Evolutionary conservation across 1,139 yeast genomes (phyloP).

Genomic region (Hyphopichia wangnamkhiaoensis): DNA sequence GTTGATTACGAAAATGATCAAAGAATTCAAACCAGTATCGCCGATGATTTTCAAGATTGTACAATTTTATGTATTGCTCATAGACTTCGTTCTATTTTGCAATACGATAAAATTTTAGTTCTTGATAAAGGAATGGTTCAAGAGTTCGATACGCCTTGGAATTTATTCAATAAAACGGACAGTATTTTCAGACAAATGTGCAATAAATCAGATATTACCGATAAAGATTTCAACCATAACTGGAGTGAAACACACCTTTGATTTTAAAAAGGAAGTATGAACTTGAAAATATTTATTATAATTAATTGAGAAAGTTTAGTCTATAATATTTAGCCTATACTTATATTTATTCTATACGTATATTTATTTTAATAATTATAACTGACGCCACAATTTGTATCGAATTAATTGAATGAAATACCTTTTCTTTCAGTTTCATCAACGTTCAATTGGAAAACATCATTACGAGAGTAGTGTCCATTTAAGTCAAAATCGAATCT

Average conservation of each 20-base stretch:
- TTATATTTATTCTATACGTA: no score
- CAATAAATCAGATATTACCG: conserved; percentile 31
- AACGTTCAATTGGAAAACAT: conserved; percentile 36
- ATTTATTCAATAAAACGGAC: conserved; percentile 28
- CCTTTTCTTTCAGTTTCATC: conserved; percentile 18
- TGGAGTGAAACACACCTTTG: no score
- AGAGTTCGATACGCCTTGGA: conserved; percentile 59
- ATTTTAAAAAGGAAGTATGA: no score
- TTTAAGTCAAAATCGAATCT: conserved; percentile 37
- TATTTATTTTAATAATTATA: no score
- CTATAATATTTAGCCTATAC: no score
- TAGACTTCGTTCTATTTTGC: conserved; percentile 65
- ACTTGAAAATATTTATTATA: no score
- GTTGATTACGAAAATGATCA: conserved; percentile 80
- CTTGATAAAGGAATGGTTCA: conserved; percentile 62
- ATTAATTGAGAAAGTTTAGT: no score
- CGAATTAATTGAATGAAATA: conserved; percentile 2
- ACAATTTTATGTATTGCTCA: conserved; percentile 82
- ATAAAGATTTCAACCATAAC: conserved; percentile 19
- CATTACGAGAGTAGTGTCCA: conserved; percentile 42
- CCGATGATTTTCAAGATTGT: conserved; percentile 60
- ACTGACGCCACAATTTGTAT: not conserved
- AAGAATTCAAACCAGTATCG: conserved; percentile 66
- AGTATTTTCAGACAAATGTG: conserved; percentile 47
- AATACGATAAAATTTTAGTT: conserved; percentile 66